Percentiles rank a stretch among this genome's conserved stretches.
These are phyloP conservation scores for Samsoniella hepiali DNA, from an alignment of 2,329 filamentous ascomycete genomes.

Conservation along the genomic window DNA sequence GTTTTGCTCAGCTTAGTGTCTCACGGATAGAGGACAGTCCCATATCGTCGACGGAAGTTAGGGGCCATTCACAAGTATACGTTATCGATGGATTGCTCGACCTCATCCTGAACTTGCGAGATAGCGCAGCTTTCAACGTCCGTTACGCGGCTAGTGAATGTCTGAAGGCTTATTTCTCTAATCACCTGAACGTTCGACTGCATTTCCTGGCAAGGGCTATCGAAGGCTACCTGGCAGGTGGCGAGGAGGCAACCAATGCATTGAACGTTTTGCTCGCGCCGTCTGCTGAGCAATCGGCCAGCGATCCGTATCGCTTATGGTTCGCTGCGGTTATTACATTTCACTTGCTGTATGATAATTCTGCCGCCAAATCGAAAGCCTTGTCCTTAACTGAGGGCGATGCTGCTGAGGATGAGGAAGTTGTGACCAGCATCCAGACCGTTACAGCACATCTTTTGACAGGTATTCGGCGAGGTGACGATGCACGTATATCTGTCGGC, in stretches of 20 bases:
- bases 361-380: constrained; percentile 72
- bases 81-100: constrained; percentile 93
- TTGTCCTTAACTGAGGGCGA: constrained; percentile 87
- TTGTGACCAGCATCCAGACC: constrained; percentile 88
- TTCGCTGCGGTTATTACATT: constrained; percentile 85
- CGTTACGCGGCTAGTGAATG: constrained; percentile 85
- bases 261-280: constrained; percentile 76
- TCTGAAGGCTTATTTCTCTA: constrained; percentile 86
- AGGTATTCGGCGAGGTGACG: constrained; percentile 70
- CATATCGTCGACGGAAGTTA: constrained; percentile 40
- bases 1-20: constrained; percentile 84
- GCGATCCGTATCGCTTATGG: constrained; percentile 85
- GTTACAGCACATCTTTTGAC: constrained; percentile 82
- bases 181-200: constrained; percentile 73
- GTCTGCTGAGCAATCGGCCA: constrained; percentile 55
- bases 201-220: constrained; percentile 90
- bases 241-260: constrained; percentile 83
- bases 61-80: constrained; percentile 65
- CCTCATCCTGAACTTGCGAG: constrained; percentile 67
- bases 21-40: constrained; percentile 45
- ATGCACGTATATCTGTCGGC: constrained; percentile 75
- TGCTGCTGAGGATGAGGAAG: constrained; percentile 84
- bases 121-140: constrained; percentile 69
- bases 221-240: constrained; percentile 73
- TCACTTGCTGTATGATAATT: constrained; percentile 78